Evolutionary conservation across 371 early-diverging fungal genomes (phyloP).

Genomic region (Mortierella sp.): DNA sequence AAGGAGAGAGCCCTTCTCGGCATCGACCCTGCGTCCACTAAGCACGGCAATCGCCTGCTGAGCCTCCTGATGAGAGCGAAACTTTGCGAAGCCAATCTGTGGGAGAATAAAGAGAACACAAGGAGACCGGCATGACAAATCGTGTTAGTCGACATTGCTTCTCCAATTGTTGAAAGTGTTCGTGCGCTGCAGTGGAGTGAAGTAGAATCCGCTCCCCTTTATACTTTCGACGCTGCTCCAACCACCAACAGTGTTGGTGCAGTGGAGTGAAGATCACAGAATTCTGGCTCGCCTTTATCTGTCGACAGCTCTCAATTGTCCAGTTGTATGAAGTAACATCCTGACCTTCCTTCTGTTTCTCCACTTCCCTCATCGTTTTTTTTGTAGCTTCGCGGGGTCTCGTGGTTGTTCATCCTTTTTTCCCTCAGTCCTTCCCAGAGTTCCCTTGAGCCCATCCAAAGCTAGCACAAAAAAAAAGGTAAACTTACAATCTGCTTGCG

Average conservation of each 20-base stretch:
- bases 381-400: conserved; percentile 2
- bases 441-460: background rate
- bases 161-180: background rate
- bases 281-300: no score
- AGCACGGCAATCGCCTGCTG: conserved; percentile 89
- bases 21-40: conserved; percentile 91
- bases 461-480: background rate
- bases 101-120: background rate
- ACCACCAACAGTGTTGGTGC: no score
- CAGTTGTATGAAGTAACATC: no score
- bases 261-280: no score
- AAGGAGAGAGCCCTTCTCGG: conserved; percentile 85
- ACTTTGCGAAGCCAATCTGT: conserved; percentile 95
- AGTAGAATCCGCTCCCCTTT: background rate
- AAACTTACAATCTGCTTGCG: conserved; percentile 91
- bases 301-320: no score
- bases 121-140: background rate
- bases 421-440: background rate
- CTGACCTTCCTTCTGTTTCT: no score
- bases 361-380: background rate
- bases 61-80: conserved; percentile 88
- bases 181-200: background rate
- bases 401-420: background rate
- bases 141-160: background rate
- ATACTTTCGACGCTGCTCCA: no score